Conservation (phyloP, 2,329 filamentous ascomycete species). For the Cladosporium phlei region DNA sequence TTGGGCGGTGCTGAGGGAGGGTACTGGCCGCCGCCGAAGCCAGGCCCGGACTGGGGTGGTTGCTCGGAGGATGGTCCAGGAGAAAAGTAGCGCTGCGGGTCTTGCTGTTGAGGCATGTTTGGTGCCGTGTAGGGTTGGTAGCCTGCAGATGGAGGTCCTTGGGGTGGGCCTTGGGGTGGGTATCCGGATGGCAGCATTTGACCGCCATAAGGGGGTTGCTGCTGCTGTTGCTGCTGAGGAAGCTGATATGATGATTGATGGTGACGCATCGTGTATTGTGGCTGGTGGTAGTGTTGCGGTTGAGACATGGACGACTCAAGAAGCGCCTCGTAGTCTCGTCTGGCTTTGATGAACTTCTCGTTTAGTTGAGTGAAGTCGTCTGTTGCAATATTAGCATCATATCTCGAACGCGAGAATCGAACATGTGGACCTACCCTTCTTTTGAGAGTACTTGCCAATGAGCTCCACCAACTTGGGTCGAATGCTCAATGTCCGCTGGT, state of each 20-base stretch:
- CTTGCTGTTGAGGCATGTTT: constrained; percentile 27
- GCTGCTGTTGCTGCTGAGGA: constrained; percentile 19
- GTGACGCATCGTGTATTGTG: constrained; percentile 42
- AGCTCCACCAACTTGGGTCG: constrained; percentile 94
- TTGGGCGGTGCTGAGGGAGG: constrained; percentile 15
- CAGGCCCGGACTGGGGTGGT: constrained; percentile 24
- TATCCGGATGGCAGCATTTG: constrained; percentile 22
- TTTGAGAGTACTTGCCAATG: constrained; percentile 98
- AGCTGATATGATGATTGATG: constrained; percentile 15
- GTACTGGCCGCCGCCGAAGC: constrained; percentile 1
- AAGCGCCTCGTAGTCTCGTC: constrained; percentile 92
- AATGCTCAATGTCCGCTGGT: constrained; percentile 91
- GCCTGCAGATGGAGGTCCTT: constrained; percentile 16
- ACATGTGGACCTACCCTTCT: constrained; percentile 67
- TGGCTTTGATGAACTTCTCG: constrained; percentile 98
- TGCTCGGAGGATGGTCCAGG: constrained; percentile 29
- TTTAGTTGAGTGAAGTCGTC: constrained; percentile 98
- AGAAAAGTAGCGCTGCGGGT: constrained; percentile 35
- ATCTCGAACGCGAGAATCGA: constrained; percentile 15
- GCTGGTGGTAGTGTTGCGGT: constrained; percentile 52
- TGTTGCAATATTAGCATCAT: constrained; percentile 37
- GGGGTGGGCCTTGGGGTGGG: constrained; percentile 28
- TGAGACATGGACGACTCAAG: constrained; percentile 96
- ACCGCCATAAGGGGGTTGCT: constrained; percentile 24
- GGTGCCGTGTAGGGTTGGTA: constrained; percentile 22